Conservation (phyloP, 164 flowering plant species). For the Aristolochia contorta region DNA sequence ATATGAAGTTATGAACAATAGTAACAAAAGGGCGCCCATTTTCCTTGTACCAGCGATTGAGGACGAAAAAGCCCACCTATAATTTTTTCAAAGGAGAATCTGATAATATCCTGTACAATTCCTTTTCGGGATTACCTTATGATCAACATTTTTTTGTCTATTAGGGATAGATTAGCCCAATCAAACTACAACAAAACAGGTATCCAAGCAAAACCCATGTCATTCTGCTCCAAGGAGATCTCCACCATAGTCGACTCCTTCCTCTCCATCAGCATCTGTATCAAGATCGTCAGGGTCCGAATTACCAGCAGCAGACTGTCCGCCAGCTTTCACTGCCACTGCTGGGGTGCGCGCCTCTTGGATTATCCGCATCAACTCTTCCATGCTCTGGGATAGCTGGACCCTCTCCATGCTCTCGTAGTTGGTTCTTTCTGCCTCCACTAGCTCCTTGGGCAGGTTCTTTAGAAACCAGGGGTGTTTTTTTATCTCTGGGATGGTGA, state of each 20-base stretch:
- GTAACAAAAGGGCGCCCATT: no score
- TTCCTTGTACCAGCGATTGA: no score
- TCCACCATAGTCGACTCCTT: conserved; percentile 14
- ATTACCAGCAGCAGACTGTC: conserved; percentile 11
- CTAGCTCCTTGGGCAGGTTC: conserved; percentile 43
- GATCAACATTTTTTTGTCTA: neutral
- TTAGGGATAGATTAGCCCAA: neutral
- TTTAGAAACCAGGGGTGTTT: conserved; percentile 60
- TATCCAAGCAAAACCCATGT: neutral
- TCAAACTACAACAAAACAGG: no score
- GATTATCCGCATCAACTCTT: conserved; percentile 51
- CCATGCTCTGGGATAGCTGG: conserved; percentile 36
- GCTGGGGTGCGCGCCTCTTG: conserved; percentile 44
- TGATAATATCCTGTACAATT: no score
- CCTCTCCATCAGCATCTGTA: neutral
- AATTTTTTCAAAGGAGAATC: no score
- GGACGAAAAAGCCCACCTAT: no score
- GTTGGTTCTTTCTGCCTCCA: conserved; percentile 41
- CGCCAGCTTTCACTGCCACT: conserved; percentile 21
- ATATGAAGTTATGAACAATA: no score
- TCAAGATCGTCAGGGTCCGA: conserved; percentile 31
- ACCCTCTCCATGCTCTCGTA: conserved; percentile 13
- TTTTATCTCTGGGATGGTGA: conserved; percentile 61
- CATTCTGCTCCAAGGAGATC: conserved; percentile 17
- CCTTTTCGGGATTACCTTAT: no score